phyloP scores from a whole-genome alignment of 2,329 filamentous ascomycete genomes.

The Calonectria montana region DNA sequence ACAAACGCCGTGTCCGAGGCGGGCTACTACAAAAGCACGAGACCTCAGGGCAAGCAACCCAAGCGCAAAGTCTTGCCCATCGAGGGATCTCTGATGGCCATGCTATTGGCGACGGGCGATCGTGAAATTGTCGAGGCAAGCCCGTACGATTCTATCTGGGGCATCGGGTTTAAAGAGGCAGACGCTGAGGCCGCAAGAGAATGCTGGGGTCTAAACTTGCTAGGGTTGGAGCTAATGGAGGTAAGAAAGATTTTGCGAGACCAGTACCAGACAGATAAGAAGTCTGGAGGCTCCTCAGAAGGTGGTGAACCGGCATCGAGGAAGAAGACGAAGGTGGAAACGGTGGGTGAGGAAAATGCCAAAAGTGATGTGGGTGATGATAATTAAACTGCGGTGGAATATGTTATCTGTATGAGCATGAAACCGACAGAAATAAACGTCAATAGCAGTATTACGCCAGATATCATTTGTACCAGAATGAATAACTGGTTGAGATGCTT shows the following conservation, averaged over 20 bases:
- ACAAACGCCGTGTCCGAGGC: slow-evolving; percentile 52
- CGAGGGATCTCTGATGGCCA: slow-evolving; percentile 55
- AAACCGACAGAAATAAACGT: not conserved
- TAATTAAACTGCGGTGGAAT: not conserved
- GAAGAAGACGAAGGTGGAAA: slow-evolving; percentile 9
- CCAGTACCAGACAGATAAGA: slow-evolving; percentile 43
- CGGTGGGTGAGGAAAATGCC: not conserved
- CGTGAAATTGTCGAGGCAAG: slow-evolving; percentile 72
- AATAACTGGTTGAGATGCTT: too few species aligned
- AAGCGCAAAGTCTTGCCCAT: slow-evolving; percentile 36
- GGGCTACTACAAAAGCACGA: slow-evolving; percentile 39
- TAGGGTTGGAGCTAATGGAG: slow-evolving; percentile 72
- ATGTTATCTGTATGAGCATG: not conserved
- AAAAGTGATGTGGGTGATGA: not conserved
- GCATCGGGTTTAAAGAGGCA: slow-evolving; percentile 67
- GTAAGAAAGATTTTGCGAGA: slow-evolving; percentile 64
- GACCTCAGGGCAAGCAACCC: slow-evolving; percentile 28
- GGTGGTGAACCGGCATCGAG: not conserved
- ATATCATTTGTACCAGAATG: not conserved
- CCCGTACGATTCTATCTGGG: slow-evolving; percentile 73
- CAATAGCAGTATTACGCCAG: not conserved
- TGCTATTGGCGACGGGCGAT: slow-evolving; percentile 68
- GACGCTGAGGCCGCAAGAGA: slow-evolving; percentile 59
- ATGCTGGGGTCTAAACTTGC: slow-evolving; percentile 72
- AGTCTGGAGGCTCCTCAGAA: not conserved